Evolutionary conservation across 176 grass and related monocot genomes (phyloP), one percentile per base, ranked within the genome.

Genomic region (Aegilops tauschii): DNA sequence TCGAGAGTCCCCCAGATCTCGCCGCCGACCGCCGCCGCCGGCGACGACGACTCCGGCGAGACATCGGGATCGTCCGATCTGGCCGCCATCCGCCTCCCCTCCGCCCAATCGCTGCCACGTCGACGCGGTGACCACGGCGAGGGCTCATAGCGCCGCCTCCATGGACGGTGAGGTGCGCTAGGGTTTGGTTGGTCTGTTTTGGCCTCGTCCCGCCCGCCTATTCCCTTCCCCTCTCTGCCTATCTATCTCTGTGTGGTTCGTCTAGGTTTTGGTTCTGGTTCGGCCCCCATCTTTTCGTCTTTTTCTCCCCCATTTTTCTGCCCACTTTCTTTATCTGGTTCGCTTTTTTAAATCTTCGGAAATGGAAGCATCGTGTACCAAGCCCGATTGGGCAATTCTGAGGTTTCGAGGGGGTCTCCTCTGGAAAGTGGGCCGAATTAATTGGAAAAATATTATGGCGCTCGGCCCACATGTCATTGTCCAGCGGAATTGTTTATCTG

Each of bases 1-100:
- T 98, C 96, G 84, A 87, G 83, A 36, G 96, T 95, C 12, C 90
- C 91, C 96, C 93, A 98, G 96, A 98, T 92, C 93, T 95, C 93
- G 61, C 63, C 83, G 77, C 69, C 76, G 76, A 28, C 69, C 78
- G 73, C 45, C 3, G 82, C 50, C 81, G 68, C 37, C 12, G 72
- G 73, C 73, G 25, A 18, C 73, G 73, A 50, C 6, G 80, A 54
- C 66, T 42, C 88, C 78, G 82, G 83, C 47, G 70, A 84, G 59
- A 80, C 68, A 40, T 73, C 91, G 36, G 86, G 87, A 88, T 98
- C 93, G 52, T 81, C 78, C 72, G 96, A 98, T 98, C 88, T 91
- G 69, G 68, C 87, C 59, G 87, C 90, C 90, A 89, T 30, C 73
- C 28, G 5, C 25, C 29, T 84, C 80, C 80, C 63, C 80, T 80